Evolutionary conservation across 2,329 filamentous ascomycete genomes (phyloP).

Genomic region (Oidium heveae): DNA sequence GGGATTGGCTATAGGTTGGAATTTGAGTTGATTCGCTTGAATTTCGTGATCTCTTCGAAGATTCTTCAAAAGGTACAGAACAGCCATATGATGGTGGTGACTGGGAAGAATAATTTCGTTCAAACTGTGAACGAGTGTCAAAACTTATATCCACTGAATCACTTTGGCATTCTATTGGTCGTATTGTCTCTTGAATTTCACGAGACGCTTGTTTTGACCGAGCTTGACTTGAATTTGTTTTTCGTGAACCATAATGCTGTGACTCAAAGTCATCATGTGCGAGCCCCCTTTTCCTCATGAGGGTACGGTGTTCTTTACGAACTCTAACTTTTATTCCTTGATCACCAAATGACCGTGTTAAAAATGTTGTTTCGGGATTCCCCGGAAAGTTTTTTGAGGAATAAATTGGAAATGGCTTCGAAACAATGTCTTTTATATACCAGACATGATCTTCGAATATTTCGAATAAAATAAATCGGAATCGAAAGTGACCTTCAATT

Average conservation of each 20-base stretch:
- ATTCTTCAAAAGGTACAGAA: constrained; percentile 4
- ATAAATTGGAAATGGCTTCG: constrained; percentile 41
- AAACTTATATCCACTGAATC: constrained; percentile 3
- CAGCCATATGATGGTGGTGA: constrained; percentile 4
- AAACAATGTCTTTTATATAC: constrained; percentile 20
- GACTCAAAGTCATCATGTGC: constrained; percentile 13
- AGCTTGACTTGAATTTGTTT: constrained; percentile 1
- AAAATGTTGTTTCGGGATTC: constrained; percentile 55
- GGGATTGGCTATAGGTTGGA: constrained; percentile 4
- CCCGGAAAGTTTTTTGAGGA: constrained; percentile 49
- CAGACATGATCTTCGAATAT: constrained; percentile 19
- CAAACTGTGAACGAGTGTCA: constrained; percentile 3
- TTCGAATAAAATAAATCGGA: constrained; percentile 59
- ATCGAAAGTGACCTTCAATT: constrained; percentile 42
- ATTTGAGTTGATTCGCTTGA: constrained; percentile 6
- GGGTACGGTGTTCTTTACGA: constrained; percentile 51
- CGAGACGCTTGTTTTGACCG: constrained; percentile 1
- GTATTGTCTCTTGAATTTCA: constrained; percentile 3
- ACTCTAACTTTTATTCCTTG: constrained; percentile 65
- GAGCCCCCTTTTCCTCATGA: constrained; percentile 12
- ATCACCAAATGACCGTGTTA: constrained; percentile 64
- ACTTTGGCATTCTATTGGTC: constrained; percentile 3
- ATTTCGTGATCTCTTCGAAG: constrained; percentile 6
- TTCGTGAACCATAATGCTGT: constrained; percentile 7
- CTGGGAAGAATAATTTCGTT: constrained; percentile 5